These are phyloP conservation scores for Leishmania tropica DNA, from an alignment of 208 protist species.

Conservation along the genomic window DNA sequence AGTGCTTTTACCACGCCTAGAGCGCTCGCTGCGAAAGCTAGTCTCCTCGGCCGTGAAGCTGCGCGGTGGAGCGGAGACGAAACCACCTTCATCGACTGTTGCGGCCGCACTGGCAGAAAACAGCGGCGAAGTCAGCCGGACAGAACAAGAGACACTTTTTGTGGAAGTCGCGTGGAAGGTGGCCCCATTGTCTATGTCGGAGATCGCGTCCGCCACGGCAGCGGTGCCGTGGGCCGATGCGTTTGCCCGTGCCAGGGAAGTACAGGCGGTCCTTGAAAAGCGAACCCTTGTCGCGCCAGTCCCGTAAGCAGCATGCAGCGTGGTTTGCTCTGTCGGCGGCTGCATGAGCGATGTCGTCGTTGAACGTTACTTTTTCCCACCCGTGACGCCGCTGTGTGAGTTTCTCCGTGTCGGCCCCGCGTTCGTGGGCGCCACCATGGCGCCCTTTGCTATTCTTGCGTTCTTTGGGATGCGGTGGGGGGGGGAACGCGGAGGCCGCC, in stretches of 20 bases:
- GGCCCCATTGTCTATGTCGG: conserved; percentile 9
- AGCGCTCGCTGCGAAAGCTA: conserved; percentile 13
- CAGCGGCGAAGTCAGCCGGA: neutral
- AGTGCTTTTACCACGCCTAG: neutral
- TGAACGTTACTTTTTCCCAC: neutral
- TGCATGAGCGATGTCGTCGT: neutral
- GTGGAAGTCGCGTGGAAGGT: conserved; percentile 25
- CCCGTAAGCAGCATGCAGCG: neutral
- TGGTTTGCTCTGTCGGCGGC: neutral
- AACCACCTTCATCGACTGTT: neutral
- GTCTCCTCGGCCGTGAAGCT: conserved; percentile 17
- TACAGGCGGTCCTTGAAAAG: conserved; percentile 15
- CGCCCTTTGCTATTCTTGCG: neutral
- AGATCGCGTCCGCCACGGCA: conserved; percentile 1
- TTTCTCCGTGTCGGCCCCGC: neutral
- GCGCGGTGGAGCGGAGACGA: neutral
- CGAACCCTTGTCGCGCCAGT: conserved; percentile 15
- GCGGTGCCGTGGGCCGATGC: conserved; percentile 9
- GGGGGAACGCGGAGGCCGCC: neutral
- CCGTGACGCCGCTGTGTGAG: neutral
- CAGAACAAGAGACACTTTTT: conserved; percentile 5
- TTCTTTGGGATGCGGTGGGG: neutral
- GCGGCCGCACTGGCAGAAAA: neutral
- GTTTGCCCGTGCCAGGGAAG: conserved; percentile 17
- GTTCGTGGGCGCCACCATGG: neutral